A percentile compares a stretch with the other conserved stretches of the same genome.
Conservation (phyloP, 2,329 filamentous ascomycete genomes). For the Claviceps monticola region DNA sequence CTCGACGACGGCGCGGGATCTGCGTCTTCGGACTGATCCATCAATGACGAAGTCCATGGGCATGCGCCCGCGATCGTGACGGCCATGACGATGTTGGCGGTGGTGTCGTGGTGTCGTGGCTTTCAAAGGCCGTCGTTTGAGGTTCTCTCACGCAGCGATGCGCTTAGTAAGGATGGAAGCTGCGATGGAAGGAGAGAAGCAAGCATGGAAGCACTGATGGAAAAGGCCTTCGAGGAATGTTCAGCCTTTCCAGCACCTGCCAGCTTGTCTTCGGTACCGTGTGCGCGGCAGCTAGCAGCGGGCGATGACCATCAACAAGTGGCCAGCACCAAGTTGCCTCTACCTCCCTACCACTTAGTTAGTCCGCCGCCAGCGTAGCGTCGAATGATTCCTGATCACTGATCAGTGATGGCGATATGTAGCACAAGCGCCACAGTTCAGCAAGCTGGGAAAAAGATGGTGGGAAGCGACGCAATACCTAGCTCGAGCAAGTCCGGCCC, state of each 20-base stretch:
- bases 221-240: neutral
- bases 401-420: neutral
- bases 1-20: slow-evolving; percentile 2
- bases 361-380: neutral
- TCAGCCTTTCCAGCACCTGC: neutral
- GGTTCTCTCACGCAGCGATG: neutral
- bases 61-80: slow-evolving; percentile 2
- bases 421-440: neutral
- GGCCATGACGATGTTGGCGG: slow-evolving; percentile 3
- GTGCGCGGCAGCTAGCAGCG: neutral
- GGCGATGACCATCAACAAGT: neutral
- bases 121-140: neutral
- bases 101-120: neutral
- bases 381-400: neutral
- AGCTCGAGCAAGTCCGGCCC: neutral
- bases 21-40: neutral
- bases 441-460: too few species aligned
- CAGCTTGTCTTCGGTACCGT: neutral
- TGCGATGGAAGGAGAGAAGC: slow-evolving; percentile 2
- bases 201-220: neutral
- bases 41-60: neutral
- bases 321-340: neutral
- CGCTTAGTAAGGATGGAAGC: slow-evolving; percentile 4
- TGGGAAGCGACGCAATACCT: too few species aligned
- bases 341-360: neutral